Conservation (phyloP, 2,329 filamentous ascomycete genomes). For the Colletotrichum melonis region DNA sequence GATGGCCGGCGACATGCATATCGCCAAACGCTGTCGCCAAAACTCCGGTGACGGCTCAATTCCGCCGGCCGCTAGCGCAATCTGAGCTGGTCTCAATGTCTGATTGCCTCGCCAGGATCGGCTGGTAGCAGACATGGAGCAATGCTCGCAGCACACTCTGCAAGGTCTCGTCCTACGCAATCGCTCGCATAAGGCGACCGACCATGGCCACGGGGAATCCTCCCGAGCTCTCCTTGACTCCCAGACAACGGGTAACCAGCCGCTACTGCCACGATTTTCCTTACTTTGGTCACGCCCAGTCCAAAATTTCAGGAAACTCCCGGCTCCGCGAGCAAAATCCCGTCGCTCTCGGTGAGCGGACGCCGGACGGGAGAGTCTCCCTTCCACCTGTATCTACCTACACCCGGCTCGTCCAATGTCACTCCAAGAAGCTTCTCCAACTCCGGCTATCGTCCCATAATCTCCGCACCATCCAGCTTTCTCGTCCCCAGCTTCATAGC, state of each 20-base stretch:
- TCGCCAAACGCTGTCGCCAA: conserved; percentile 10
- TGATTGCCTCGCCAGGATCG: conserved; percentile 7
- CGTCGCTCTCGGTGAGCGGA: conserved; percentile 16
- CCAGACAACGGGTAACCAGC: conserved; percentile 18
- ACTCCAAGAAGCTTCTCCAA: conserved; percentile 11
- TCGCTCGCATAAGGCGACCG: not conserved
- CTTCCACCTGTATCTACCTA: not conserved
- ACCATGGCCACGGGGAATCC: conserved; percentile 10
- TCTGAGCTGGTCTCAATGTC: not conserved
- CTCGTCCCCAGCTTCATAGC: conserved; percentile 6
- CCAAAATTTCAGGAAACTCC: not conserved
- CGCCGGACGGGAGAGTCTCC: conserved; percentile 16
- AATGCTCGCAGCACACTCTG: not conserved
- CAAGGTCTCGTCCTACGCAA: not conserved
- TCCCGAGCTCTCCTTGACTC: conserved; percentile 9
- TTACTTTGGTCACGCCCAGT: not conserved
- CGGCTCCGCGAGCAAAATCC: not conserved
- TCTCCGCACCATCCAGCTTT: conserved; percentile 1
- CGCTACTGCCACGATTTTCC: not conserved
- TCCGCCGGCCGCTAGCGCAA: not conserved
- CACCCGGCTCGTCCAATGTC: conserved; percentile 16
- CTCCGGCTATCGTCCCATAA: conserved; percentile 9
- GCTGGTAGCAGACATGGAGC: not conserved
- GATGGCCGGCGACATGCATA: conserved; percentile 11
- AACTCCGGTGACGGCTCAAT: conserved; percentile 13